Evolutionary conservation across 2,329 filamentous ascomycete genomes (phyloP).

Genomic region (Shiraia sp.): DNA sequence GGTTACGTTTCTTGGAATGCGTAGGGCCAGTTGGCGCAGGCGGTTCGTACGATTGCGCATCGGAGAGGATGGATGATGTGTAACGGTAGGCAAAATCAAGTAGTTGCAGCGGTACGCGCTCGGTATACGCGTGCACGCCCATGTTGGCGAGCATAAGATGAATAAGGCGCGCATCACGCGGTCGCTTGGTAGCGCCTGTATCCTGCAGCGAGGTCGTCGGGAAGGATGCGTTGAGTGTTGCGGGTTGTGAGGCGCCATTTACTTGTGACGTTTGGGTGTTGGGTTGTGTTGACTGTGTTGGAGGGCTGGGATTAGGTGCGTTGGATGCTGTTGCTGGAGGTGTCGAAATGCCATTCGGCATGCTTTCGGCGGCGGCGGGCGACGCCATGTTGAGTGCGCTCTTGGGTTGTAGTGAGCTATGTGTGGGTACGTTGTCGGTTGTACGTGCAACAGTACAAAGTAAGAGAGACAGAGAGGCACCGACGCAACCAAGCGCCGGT

Average conservation of each 20-base stretch:
- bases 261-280: conserved; percentile 14
- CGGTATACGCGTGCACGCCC: conserved; percentile 78
- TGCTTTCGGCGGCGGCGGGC: conserved; percentile 34
- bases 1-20: conserved; percentile 25
- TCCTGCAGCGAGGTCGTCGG: conserved; percentile 41
- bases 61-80: conserved; percentile 70
- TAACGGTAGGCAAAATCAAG: conserved; percentile 87
- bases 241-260: too few relatives aligned
- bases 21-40: conserved; percentile 15
- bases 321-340: conserved; percentile 39
- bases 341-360: conserved; percentile 45
- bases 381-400: conserved; percentile 39
- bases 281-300: conserved; percentile 29
- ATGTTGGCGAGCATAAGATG: conserved; percentile 79
- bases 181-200: conserved; percentile 53
- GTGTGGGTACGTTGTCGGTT: conserved; percentile 3
- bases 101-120: conserved; percentile 78
- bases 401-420: conserved; percentile 4
- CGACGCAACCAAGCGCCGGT: conserved; percentile 6
- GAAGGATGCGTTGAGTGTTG: conserved; percentile 27
- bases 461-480: too few relatives aligned
- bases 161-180: conserved; percentile 77
- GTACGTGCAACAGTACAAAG: not conserved
- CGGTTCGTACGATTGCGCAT: conserved; percentile 53
- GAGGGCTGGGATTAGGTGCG: conserved; percentile 36